These are phyloP conservation scores for Limtongia smithiae DNA, from an alignment of 805 yeast species.

Conservation along the genomic window DNA sequence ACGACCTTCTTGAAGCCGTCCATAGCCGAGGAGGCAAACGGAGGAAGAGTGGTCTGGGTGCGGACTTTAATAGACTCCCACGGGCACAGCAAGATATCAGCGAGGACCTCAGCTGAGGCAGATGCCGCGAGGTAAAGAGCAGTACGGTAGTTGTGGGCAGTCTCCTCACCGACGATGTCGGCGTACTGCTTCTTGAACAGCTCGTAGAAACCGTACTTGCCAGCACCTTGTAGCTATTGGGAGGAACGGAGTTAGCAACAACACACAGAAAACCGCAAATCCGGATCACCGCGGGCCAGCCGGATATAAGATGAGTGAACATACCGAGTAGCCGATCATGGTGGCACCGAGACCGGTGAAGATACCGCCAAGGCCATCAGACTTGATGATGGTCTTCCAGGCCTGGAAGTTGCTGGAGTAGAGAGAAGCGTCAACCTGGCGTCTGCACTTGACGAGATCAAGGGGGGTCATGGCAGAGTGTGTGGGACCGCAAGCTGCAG, in stretches of 20 bases:
- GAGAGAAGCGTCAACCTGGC: conserved; percentile 74
- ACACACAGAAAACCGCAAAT: no score
- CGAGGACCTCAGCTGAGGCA: conserved; percentile 91
- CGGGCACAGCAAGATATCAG: conserved; percentile 88
- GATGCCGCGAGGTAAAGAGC: conserved; percentile 76
- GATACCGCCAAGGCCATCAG: conserved; percentile 71
- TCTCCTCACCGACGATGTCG: conserved; percentile 58
- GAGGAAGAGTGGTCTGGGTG: conserved; percentile 91
- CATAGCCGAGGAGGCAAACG: conserved; percentile 59
- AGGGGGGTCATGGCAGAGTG: conserved; percentile 91
- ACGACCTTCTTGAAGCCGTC: conserved; percentile 67
- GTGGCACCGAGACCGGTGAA: conserved; percentile 93
- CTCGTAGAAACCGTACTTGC: conserved; percentile 95
- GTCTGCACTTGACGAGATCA: conserved; percentile 87
- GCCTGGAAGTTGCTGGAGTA: conserved; percentile 79
- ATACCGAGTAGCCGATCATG: conserved; percentile 72
- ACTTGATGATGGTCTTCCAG: conserved; percentile 67
- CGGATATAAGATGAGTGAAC: no score
- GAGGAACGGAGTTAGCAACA: neutral
- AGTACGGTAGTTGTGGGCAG: conserved; percentile 63
- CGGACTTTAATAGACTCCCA: conserved; percentile 92
- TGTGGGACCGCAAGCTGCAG: conserved; percentile 91
- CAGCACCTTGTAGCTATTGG: conserved; percentile 77
- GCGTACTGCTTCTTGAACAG: conserved; percentile 77
- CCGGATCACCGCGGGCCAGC: no score